Conservation (phyloP, 768 basidiomycete genomes). For the Pisolithus tinctorius region DNA sequence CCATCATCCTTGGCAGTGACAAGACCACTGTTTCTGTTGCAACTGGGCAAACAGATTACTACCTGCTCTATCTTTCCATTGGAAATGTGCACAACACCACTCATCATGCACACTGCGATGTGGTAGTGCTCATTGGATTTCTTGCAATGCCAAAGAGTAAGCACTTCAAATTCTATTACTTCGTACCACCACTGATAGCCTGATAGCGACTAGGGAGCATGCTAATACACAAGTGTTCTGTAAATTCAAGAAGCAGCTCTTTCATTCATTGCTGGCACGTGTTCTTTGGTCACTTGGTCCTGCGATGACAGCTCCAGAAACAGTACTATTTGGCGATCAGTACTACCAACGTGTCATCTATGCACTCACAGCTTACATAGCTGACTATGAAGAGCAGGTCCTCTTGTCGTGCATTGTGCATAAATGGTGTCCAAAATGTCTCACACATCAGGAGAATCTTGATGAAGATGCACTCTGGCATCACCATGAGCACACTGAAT, state of each 20-base stretch:
- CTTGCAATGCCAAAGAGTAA: slow-evolving; percentile 25
- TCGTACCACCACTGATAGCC: background rate
- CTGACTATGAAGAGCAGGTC: slow-evolving; percentile 16
- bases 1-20: slow-evolving; percentile 7
- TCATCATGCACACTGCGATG: slow-evolving; percentile 1
- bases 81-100: slow-evolving; percentile 6
- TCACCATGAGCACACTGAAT: slow-evolving; percentile 16
- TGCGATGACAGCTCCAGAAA: slow-evolving; percentile 11
- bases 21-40: slow-evolving; percentile 8
- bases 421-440: slow-evolving; percentile 14
- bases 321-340: slow-evolving; percentile 13
- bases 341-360: slow-evolving; percentile 15
- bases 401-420: slow-evolving; percentile 11
- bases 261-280: slow-evolving; percentile 10
- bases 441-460: background rate
- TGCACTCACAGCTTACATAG: slow-evolving; percentile 14
- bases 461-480: slow-evolving; percentile 1
- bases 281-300: slow-evolving; percentile 10
- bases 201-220: slow-evolving; percentile 2
- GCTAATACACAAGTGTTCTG: slow-evolving; percentile 3
- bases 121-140: slow-evolving; percentile 20
- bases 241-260: slow-evolving; percentile 15
- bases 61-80: slow-evolving; percentile 7
- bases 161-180: background rate
- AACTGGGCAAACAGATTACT: slow-evolving; percentile 4